Evolutionary conservation across 306 rosid genomes (phyloP).

Genomic region (Luffa aegyptiaca): DNA sequence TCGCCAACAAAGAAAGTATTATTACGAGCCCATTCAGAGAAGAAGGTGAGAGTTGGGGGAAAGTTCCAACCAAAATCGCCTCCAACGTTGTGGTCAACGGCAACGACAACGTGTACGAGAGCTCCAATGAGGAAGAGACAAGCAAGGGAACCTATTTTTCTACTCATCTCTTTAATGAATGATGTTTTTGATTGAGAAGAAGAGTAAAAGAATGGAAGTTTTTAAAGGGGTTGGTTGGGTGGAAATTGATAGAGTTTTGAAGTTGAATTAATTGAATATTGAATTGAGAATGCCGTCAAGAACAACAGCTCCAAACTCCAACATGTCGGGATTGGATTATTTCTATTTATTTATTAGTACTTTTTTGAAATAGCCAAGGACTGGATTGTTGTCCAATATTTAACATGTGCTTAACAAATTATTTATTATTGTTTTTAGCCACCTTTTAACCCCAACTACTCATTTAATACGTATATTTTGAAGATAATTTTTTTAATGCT

Average conservation of each 20-base stretch:
- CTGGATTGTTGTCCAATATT: not conserved
- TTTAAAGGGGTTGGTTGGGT: not conserved
- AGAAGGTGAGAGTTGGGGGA: not conserved
- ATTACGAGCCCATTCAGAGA: conserved; percentile 1
- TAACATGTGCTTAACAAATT: not conserved
- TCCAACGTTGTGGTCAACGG: not conserved
- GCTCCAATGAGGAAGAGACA: not conserved
- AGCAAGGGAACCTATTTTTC: not conserved
- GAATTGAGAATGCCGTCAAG: not conserved
- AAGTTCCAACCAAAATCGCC: conserved; percentile 6
- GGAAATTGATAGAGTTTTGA: not conserved
- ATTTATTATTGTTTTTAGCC: too few species aligned
- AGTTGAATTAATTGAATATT: not conserved
- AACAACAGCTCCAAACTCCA: not conserved
- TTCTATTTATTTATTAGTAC: too few species aligned
- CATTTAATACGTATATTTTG: too few species aligned
- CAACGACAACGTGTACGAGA: not conserved
- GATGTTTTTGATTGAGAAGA: not conserved
- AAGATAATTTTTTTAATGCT: not conserved
- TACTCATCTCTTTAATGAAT: not conserved
- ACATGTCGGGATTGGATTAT: not conserved
- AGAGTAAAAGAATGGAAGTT: not conserved
- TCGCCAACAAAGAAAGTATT: not conserved
- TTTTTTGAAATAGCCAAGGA: too few species aligned
- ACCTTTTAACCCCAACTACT: not conserved